Evolutionary conservation across 176 grass and related monocot species (phyloP), one percentile per base, ranked within the genome.

Genomic region (sorghum (Sorghum bicolor)): DNA sequence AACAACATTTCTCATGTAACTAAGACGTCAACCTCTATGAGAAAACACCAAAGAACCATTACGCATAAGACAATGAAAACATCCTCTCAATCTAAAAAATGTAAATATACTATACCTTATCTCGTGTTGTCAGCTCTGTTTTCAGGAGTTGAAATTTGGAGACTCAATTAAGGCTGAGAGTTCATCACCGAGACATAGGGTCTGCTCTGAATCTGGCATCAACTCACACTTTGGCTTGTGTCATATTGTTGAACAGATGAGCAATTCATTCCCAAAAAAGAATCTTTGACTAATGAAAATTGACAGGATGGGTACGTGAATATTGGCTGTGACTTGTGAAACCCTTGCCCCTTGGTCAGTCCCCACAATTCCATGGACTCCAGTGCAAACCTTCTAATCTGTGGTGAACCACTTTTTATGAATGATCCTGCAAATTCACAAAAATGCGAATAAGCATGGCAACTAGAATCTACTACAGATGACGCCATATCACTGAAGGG

Each of bases 341-440:
- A n/a, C n/a, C n/a, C n/a, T n/a, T n/a, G n/a, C n/a, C 70, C 88
- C 80, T 91, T 95, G 82, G 44, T 84, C 69, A 95, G 91, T 44
- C 88, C 95, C 95, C 95, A 98, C 28, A 98, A 84, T 84, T 91
- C 85, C 89, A 95, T 95, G n/a, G 90, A 92, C 52, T 95, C 92
- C 17, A 87, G 72, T 79, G 92, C 91, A 70, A 79, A 94, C 65
- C 33, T 93, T 91, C 77, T 95, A 87, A 91, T 90, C 71, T 88
- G 72, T 29, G 74, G 72, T 84, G 84, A 85, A 64, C 90, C 84
- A 87, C 65, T 41, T 57, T 79, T 85, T 71, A 91, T 86, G 84
- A 93, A 91, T 86, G 92, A 98, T 80, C 85, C 88, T 36, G 88
- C 87, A 37, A 98, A 75, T 81, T 88, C 84, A 90, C 90, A 95